These are phyloP conservation scores for Domatiomyces catenatus DNA, from an alignment of 2,329 filamentous ascomycete species.

Conservation along the genomic window DNA sequence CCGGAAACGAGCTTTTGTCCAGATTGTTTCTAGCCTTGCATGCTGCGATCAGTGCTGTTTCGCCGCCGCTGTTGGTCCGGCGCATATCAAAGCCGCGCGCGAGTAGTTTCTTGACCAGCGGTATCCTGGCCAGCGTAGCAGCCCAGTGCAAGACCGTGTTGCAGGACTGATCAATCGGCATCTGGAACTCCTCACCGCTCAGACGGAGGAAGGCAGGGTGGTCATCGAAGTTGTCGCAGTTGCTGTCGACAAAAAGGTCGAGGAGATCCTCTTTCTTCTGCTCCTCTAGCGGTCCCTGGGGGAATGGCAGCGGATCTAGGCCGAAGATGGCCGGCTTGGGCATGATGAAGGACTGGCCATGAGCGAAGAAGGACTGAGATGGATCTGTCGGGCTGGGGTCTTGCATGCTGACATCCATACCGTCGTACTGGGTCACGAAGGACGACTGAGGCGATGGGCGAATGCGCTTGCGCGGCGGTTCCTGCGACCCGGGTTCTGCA, in stretches of 20 bases:
- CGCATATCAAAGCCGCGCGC: constrained; percentile 73
- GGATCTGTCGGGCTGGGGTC: constrained; percentile 30
- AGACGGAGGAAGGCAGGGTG: constrained; percentile 65
- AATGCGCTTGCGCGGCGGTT: constrained; percentile 18
- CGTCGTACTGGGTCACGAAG: constrained; percentile 25
- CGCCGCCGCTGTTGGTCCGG: constrained; percentile 74
- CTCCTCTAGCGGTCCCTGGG: constrained; percentile 49
- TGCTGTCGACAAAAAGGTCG: constrained; percentile 64
- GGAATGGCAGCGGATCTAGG: constrained; percentile 32
- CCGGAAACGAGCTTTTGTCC: constrained; percentile 78
- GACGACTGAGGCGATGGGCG: constrained; percentile 22
- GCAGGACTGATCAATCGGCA: constrained; percentile 73
- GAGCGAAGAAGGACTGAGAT: constrained; percentile 33
- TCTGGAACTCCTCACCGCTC: constrained; percentile 67
- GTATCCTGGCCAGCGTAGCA: constrained; percentile 73
- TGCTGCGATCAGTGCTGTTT: constrained; percentile 84
- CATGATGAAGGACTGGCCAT: constrained; percentile 17
- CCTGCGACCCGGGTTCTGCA: constrained; percentile 13
- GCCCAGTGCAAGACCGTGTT: constrained; percentile 93
- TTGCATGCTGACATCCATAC: constrained; percentile 9
- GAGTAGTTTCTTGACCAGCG: constrained; percentile 66
- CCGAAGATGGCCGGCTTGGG: constrained; percentile 19
- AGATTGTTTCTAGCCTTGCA: constrained; percentile 89
- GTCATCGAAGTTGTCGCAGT: constrained; percentile 52
- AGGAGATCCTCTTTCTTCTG: constrained; percentile 69